Evolutionary conservation across 2,329 filamentous ascomycete genomes (phyloP).

Genomic region (Nectriaceae sp.): DNA sequence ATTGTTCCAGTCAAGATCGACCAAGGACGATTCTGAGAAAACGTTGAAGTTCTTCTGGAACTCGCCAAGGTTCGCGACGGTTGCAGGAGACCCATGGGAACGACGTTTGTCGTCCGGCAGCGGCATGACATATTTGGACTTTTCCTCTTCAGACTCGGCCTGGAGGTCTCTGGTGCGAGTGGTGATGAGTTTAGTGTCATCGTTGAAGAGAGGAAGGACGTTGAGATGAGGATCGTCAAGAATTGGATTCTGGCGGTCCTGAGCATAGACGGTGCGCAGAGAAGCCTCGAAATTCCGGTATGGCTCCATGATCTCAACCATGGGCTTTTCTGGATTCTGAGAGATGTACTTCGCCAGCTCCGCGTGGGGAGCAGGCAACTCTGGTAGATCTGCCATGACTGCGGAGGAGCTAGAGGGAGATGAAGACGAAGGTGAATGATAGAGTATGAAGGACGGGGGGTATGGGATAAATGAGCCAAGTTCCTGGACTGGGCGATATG

Average conservation of each 20-base stretch:
- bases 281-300: constrained; percentile 69
- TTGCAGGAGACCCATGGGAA: constrained; percentile 62
- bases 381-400: constrained; percentile 41
- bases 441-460: not conserved
- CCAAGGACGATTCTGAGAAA: constrained; percentile 77
- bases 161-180: constrained; percentile 62
- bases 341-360: constrained; percentile 56
- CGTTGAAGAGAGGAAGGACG: constrained; percentile 65
- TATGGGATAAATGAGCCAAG: not conserved
- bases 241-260: constrained; percentile 61
- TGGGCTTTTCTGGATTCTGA: constrained; percentile 51
- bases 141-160: constrained; percentile 60
- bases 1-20: constrained; percentile 79
- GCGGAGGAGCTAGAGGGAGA: constrained; percentile 25
- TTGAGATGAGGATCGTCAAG: constrained; percentile 62
- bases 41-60: constrained; percentile 80
- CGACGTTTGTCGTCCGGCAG: constrained; percentile 64
- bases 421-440: not conserved
- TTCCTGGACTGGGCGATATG: not conserved
- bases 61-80: constrained; percentile 66
- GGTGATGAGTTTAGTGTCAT: constrained; percentile 57
- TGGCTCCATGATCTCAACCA: constrained; percentile 62
- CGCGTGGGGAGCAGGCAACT: constrained; percentile 47
- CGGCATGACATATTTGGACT: constrained; percentile 69
- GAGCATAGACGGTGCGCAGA: constrained; percentile 68